Conservation (phyloP, 139 green algal genomes). For the Marvania coccoides region DNA sequence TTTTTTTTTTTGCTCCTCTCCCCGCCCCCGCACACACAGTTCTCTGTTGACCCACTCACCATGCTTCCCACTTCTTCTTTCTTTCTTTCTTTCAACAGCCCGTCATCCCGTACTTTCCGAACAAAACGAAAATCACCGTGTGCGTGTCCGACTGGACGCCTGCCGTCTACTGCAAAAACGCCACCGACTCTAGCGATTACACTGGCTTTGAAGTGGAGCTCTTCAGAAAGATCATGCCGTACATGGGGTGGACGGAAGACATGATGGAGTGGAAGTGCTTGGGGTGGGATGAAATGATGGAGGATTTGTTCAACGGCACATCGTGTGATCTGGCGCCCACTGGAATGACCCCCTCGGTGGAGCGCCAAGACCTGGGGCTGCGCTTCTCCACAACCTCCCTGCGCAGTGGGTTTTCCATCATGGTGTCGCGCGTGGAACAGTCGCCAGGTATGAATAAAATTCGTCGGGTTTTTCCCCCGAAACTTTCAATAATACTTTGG, state of each 20-base stretch:
- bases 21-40: too few relatives aligned
- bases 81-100: too few relatives aligned
- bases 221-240: background rate
- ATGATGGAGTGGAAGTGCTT: constrained; percentile 1
- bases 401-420: background rate
- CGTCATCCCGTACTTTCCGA: constrained; percentile 1
- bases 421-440: background rate
- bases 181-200: background rate
- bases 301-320: background rate
- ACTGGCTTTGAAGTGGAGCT: constrained; percentile 7
- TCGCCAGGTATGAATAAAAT: background rate
- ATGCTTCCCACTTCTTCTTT: too few relatives aligned
- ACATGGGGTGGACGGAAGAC: background rate
- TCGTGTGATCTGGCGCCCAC: background rate
- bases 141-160: constrained; percentile 7
- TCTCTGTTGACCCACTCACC: too few relatives aligned
- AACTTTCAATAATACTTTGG: too few relatives aligned
- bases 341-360: background rate
- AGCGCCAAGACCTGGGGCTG: background rate
- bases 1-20: too few relatives aligned
- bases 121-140: background rate
- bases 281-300: constrained; percentile 10
- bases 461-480: too few relatives aligned
- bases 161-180: background rate
- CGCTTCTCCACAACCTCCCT: background rate